phyloP scores from a whole-genome alignment of 108 stramenopile genomes.

The Chaetoceros muelleri region DNA sequence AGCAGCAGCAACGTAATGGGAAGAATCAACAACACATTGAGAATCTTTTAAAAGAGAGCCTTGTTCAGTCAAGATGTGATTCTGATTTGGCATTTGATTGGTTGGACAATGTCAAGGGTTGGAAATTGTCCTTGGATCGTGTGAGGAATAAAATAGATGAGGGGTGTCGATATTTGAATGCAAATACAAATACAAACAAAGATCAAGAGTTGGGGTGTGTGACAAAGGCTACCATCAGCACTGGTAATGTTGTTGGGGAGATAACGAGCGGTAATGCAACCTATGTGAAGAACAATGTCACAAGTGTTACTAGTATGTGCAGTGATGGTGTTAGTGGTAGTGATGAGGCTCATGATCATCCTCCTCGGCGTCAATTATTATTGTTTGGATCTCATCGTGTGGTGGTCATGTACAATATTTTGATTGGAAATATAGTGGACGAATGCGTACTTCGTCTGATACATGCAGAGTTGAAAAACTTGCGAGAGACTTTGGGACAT shows the following conservation, averaged over 20 bases:
- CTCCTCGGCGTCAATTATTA: neutral
- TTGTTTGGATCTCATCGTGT: slow-evolving; percentile 17
- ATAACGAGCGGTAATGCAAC: slow-evolving; percentile 7
- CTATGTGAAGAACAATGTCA: slow-evolving; percentile 10
- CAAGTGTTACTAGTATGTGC: slow-evolving; percentile 7
- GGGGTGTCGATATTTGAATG: neutral
- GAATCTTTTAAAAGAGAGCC: neutral
- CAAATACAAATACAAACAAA: neutral
- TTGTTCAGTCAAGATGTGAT: neutral
- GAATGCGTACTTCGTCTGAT: slow-evolving; percentile 14
- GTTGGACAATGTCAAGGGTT: neutral
- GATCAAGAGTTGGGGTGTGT: no score
- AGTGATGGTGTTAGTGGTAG: slow-evolving; percentile 1
- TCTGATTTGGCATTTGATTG: neutral
- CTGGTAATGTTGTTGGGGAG: neutral
- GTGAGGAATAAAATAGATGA: neutral
- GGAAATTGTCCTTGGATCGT: neutral
- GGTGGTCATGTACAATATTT: slow-evolving; percentile 21
- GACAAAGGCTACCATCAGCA: no score
- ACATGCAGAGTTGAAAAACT: no score
- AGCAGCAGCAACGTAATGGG: neutral
- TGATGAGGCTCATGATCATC: neutral
- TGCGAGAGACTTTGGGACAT: no score
- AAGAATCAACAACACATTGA: neutral
- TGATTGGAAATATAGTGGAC: slow-evolving; percentile 19